Percentiles rank a stretch among this genome's conserved stretches.
Conservation (phyloP, 2,329 filamentous ascomycete species). For the Gliomastix tumulicola region DNA sequence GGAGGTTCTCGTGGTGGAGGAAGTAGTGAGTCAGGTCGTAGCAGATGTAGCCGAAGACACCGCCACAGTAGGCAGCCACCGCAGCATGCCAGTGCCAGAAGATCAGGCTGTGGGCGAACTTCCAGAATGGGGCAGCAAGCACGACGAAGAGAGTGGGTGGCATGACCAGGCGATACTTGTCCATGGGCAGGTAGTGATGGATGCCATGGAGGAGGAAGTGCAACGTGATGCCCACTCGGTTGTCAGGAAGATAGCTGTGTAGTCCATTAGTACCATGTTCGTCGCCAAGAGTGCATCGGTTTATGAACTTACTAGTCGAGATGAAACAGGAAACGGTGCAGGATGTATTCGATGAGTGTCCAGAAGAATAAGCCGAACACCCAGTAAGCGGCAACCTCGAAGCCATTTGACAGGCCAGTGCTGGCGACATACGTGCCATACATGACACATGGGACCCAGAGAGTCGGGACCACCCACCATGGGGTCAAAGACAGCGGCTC, state of each 20-base stretch:
- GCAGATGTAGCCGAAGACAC: slow-evolving; percentile 90
- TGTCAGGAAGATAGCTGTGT: slow-evolving; percentile 77
- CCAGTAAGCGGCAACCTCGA: slow-evolving; percentile 52
- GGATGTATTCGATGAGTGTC: slow-evolving; percentile 81
- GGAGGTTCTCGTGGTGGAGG: slow-evolving; percentile 89
- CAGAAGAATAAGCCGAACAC: slow-evolving; percentile 68
- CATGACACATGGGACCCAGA: slow-evolving; percentile 77
- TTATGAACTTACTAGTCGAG: slow-evolving; percentile 73
- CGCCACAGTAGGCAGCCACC: slow-evolving; percentile 74
- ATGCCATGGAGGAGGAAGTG: slow-evolving; percentile 96
- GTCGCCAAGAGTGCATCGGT: no score
- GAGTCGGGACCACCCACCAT: slow-evolving; percentile 80
- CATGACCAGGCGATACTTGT: slow-evolving; percentile 95
- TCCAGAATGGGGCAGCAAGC: slow-evolving; percentile 87
- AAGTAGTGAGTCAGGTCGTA: slow-evolving; percentile 99
- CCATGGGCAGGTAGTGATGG: slow-evolving; percentile 99
- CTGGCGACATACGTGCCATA: slow-evolving; percentile 66
- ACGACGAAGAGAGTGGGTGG: slow-evolving; percentile 80
- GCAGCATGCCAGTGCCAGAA: slow-evolving; percentile 80
- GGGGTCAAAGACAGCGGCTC: slow-evolving; percentile 93
- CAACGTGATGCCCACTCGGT: slow-evolving; percentile 74
- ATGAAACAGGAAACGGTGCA: slow-evolving; percentile 92
- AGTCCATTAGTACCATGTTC: no score
- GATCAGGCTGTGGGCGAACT: slow-evolving; percentile 76
- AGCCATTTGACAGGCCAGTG: slow-evolving; percentile 46